Conservation (phyloP, 352 stramenopile species). For the Phytophthora palmivora region DNA sequence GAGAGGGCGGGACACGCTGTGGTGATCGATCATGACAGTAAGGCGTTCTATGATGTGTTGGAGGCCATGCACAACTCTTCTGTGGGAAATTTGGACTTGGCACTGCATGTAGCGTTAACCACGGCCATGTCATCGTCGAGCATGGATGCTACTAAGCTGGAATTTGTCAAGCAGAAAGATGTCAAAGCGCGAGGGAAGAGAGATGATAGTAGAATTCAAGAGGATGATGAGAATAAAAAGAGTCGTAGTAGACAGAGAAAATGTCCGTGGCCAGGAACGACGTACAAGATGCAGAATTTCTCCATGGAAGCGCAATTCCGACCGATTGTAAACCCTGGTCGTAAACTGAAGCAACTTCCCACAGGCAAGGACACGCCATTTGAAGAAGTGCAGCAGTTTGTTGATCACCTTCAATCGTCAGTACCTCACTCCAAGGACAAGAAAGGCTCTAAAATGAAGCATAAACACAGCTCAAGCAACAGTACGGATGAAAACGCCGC, state of each 20-base stretch:
- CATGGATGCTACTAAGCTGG: conserved; percentile 59
- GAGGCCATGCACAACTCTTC: conserved; percentile 58
- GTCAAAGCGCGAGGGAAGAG: conserved; percentile 48
- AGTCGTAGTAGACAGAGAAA: conserved; percentile 39
- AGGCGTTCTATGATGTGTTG: conserved; percentile 74
- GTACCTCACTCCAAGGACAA: conserved; percentile 42
- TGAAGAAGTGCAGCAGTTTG: conserved; percentile 61
- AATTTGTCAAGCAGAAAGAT: conserved; percentile 69
- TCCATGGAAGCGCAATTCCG: conserved; percentile 63
- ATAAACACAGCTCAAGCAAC: conserved; percentile 21
- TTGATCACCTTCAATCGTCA: conserved; percentile 58
- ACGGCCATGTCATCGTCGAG: conserved; percentile 68
- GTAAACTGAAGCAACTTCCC: conserved; percentile 52
- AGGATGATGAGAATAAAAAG: conserved; percentile 34
- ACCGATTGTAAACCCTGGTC: conserved; percentile 54
- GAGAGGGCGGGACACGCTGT: conserved; percentile 51
- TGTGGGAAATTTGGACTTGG: conserved; percentile 74
- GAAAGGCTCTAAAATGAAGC: conserved; percentile 19
- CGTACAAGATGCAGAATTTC: conserved; percentile 83
- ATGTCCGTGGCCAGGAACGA: conserved; percentile 71
- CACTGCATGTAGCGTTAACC: conserved; percentile 76
- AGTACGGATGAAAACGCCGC: conserved; percentile 13
- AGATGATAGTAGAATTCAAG: conserved; percentile 29
- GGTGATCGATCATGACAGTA: conserved; percentile 67
- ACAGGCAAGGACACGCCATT: conserved; percentile 49